Evolutionary conservation across 805 yeast species (phyloP).

Genomic region (Spathaspora boniae): DNA sequence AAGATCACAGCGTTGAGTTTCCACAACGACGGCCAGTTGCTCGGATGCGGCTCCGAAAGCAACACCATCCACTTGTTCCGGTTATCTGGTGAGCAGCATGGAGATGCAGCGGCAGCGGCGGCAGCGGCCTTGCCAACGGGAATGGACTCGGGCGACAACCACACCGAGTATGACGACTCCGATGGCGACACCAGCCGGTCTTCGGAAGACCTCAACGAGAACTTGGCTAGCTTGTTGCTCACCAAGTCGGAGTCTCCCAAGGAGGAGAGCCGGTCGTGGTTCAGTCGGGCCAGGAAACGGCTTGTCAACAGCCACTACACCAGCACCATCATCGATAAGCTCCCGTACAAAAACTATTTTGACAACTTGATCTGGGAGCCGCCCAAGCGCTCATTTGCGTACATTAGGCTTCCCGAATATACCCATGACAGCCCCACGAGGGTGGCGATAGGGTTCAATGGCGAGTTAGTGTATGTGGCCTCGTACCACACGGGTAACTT

Average conservation of each 20-base stretch:
- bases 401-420: slow-evolving; percentile 34
- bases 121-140: too few species aligned
- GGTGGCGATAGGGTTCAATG: slow-evolving; percentile 38
- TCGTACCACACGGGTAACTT: slow-evolving; percentile 36
- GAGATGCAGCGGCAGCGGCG: slow-evolving; percentile 5
- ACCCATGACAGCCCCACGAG: slow-evolving; percentile 7
- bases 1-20: slow-evolving; percentile 32
- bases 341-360: slow-evolving; percentile 40
- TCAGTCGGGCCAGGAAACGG: slow-evolving; percentile 24
- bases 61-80: slow-evolving; percentile 41
- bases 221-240: slow-evolving; percentile 35
- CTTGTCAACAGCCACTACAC: slow-evolving; percentile 35
- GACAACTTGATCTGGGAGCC: slow-evolving; percentile 42
- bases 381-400: slow-evolving; percentile 41
- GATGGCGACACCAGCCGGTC: slow-evolving; percentile 21
- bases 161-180: slow-evolving; percentile 16
- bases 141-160: slow-evolving; percentile 9
- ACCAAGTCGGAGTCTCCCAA: slow-evolving; percentile 18
- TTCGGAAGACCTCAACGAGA: slow-evolving; percentile 41
- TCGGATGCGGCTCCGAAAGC: slow-evolving; percentile 40
- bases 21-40: slow-evolving; percentile 27
- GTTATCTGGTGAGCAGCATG: slow-evolving; percentile 13
- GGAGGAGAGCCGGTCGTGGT: slow-evolving; percentile 16
- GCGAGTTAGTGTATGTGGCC: slow-evolving; percentile 32
- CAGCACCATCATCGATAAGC: slow-evolving; percentile 31